These are phyloP conservation scores for Gryganskiella cystojenkinii DNA, from an alignment of 192 early-diverging fungal genomes.

Conservation along the genomic window DNA sequence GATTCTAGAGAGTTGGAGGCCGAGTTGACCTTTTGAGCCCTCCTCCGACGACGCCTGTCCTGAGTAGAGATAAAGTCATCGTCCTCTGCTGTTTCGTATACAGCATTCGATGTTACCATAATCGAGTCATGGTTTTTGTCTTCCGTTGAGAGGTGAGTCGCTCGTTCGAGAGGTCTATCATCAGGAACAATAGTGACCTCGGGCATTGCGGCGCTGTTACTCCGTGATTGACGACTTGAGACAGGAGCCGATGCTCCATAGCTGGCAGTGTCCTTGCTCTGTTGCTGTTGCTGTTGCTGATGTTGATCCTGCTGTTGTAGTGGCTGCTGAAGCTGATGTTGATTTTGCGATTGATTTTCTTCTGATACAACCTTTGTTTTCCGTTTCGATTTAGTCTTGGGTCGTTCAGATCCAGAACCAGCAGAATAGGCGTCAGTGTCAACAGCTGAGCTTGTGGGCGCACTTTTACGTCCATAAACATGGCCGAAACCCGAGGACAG, in stretches of 20 bases:
- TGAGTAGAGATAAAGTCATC: conserved; percentile 42
- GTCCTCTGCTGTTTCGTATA: conserved; percentile 37
- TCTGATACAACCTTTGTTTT: conserved; percentile 9
- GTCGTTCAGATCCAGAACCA: conserved; percentile 44
- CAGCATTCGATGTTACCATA: background rate
- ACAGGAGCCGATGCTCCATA: no score
- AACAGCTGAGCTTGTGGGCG: conserved; percentile 14
- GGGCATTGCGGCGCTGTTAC: background rate
- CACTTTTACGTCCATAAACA: background rate
- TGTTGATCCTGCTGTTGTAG: background rate
- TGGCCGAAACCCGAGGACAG: conserved; percentile 6
- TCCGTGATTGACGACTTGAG: background rate
- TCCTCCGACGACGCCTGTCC: conserved; percentile 39
- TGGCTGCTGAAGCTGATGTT: background rate
- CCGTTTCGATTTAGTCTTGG: conserved; percentile 26
- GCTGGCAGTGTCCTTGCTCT: background rate
- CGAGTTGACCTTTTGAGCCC: conserved; percentile 7
- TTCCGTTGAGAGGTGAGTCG: background rate
- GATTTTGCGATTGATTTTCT: background rate
- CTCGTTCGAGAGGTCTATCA: background rate
- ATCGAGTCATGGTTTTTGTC: background rate
- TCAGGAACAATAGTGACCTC: background rate
- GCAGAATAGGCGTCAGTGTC: conserved; percentile 43
- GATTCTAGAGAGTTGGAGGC: conserved; percentile 24
- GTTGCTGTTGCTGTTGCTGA: background rate